phyloP scores from a whole-genome alignment of 441 rosid species.

The Metrosideros polymorpha region DNA sequence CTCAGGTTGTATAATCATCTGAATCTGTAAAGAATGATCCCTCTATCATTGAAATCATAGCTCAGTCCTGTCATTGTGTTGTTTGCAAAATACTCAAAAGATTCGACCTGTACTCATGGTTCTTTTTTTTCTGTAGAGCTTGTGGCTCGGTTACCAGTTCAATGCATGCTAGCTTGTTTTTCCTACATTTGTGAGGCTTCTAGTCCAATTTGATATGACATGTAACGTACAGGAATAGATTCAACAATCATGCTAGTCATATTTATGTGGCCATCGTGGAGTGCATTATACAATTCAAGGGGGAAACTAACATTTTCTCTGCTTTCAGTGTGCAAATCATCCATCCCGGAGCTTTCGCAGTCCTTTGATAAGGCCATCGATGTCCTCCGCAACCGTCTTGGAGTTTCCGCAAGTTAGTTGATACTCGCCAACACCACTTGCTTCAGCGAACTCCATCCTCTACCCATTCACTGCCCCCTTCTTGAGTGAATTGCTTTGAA shows the following conservation, averaged over 20 bases:
- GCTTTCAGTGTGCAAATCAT: constrained; percentile 34
- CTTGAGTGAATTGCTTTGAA: background rate
- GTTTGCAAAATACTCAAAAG: background rate
- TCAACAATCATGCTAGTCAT: background rate
- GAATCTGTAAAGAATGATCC: background rate
- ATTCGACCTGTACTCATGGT: background rate
- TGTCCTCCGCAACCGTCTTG: constrained; percentile 25
- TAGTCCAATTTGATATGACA: background rate
- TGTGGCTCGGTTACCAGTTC: background rate
- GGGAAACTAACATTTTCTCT: background rate
- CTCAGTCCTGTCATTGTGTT: background rate
- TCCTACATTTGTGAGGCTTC: background rate
- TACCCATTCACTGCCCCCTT: background rate
- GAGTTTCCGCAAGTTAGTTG: constrained; percentile 19
- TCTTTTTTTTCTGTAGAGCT: background rate
- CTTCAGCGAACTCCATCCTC: background rate
- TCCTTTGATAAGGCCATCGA: constrained; percentile 33
- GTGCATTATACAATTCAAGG: background rate
- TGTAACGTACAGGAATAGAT: background rate
- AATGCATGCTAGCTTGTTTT: background rate
- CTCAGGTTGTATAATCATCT: background rate
- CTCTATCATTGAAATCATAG: background rate
- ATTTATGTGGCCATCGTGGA: background rate
- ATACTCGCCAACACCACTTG: background rate
- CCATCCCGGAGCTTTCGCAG: constrained; percentile 34